Evolutionary conservation across 2,329 filamentous ascomycete genomes (phyloP).

Genomic region (Pseudopithomyces maydicus): DNA sequence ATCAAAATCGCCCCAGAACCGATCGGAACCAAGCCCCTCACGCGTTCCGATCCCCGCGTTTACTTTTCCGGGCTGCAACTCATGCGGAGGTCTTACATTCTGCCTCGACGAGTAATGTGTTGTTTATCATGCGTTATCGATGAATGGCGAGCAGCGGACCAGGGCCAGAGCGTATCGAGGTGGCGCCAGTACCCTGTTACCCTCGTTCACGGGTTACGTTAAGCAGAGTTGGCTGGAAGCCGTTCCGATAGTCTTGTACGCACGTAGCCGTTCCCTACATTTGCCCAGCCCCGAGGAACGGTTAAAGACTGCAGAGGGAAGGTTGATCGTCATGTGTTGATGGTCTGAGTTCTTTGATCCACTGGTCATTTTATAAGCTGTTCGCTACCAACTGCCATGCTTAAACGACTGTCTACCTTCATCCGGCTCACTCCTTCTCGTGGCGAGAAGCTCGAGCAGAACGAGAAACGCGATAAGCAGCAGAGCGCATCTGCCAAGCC

Average conservation of each 20-base stretch:
- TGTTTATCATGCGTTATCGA: conserved; percentile 13
- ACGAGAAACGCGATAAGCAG: conserved; percentile 1
- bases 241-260: conserved; percentile 11
- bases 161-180: conserved; percentile 1
- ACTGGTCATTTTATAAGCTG: conserved; percentile 12
- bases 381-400: conserved; percentile 2
- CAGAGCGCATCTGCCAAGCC: neutral
- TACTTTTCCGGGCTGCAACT: conserved; percentile 23
- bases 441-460: neutral
- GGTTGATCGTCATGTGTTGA: conserved; percentile 19
- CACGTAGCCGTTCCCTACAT: neutral
- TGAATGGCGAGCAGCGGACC: conserved; percentile 13
- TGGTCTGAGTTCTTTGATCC: conserved; percentile 19
- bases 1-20: neutral
- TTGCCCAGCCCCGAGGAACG: conserved; percentile 23
- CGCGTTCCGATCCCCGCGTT: conserved; percentile 23
- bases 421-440: conserved; percentile 1
- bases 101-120: neutral
- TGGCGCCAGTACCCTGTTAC: neutral
- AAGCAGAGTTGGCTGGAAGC: conserved; percentile 19
- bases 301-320: conserved; percentile 34
- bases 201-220: conserved; percentile 19
- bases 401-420: conserved; percentile 8
- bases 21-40: conserved; percentile 3
- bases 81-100: conserved; percentile 19